Evolutionary conservation across 208 protist species (phyloP).

Genomic region (Acanthamoeba royreba): DNA sequence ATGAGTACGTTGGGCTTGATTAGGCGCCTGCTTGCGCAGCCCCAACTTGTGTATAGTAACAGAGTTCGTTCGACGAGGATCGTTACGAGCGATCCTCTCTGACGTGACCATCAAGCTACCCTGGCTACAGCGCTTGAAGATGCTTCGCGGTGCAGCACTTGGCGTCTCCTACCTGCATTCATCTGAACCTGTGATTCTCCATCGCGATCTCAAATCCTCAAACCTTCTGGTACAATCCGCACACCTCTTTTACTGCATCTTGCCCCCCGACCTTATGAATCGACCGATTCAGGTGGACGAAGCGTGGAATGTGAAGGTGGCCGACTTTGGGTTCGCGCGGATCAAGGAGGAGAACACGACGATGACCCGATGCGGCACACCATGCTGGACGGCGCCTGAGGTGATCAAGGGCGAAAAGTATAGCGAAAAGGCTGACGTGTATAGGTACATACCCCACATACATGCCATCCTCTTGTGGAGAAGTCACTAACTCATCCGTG

Average conservation of each 20-base stretch:
- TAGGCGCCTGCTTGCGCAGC: background rate
- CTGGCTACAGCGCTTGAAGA: background rate
- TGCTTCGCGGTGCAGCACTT: background rate
- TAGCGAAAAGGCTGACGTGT: conserved; percentile 14
- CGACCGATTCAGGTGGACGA: background rate
- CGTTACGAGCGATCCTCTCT: conserved; percentile 58
- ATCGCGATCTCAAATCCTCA: conserved; percentile 9
- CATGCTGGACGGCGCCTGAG: conserved; percentile 6
- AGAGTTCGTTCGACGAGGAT: conserved; percentile 4
- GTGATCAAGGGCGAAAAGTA: background rate
- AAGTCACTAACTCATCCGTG: background rate
- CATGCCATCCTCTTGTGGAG: background rate
- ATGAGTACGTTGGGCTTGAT: background rate
- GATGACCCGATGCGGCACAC: background rate
- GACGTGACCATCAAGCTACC: background rate
- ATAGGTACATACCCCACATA: background rate
- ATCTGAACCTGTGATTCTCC: background rate
- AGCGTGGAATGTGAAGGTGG: background rate
- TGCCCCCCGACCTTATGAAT: background rate
- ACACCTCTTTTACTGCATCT: background rate
- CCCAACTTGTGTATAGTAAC: conserved; percentile 31
- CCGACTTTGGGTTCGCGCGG: background rate
- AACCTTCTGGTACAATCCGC: conserved; percentile 47
- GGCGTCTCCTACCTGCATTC: conserved; percentile 41
- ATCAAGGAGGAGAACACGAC: conserved; percentile 5